Evolutionary conservation across 495 filamentous ascomycete genomes (phyloP).

Genomic region (Aspergillus carlsbadensis): DNA sequence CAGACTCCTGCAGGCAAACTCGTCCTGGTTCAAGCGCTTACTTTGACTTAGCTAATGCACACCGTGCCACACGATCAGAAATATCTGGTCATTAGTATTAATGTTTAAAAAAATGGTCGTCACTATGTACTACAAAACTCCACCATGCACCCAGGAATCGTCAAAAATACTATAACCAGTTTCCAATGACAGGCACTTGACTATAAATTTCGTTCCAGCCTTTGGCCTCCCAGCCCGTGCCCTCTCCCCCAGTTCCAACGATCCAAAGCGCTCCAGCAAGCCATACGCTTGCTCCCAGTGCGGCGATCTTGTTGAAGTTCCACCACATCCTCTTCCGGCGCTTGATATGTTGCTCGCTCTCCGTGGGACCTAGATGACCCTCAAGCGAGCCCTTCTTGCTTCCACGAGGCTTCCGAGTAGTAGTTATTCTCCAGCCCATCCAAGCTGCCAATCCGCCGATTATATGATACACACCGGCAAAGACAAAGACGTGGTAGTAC

Average conservation of each 20-base stretch:
- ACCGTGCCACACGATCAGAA: no score
- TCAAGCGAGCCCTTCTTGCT: constrained; percentile 38
- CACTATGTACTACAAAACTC: neutral
- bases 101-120: no score
- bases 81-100: no score
- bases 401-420: constrained; percentile 31
- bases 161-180: constrained; percentile 41
- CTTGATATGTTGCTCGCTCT: constrained; percentile 39
- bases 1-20: no score
- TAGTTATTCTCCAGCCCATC: constrained; percentile 55
- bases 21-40: no score
- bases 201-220: constrained; percentile 71
- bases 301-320: constrained; percentile 62
- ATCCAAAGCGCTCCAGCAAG: constrained; percentile 77
- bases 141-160: neutral
- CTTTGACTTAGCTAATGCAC: no score
- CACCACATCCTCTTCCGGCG: constrained; percentile 63
- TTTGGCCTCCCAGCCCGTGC: constrained; percentile 74
- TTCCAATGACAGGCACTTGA: constrained; percentile 50
- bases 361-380: constrained; percentile 36
- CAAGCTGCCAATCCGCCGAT: constrained; percentile 80
- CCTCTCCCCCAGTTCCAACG: constrained; percentile 68
- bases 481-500: constrained; percentile 67
- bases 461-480: constrained; percentile 72
- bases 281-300: constrained; percentile 64